Evolutionary conservation across 345 rosid species (phyloP).

Genomic region (Gossypium australe): DNA sequence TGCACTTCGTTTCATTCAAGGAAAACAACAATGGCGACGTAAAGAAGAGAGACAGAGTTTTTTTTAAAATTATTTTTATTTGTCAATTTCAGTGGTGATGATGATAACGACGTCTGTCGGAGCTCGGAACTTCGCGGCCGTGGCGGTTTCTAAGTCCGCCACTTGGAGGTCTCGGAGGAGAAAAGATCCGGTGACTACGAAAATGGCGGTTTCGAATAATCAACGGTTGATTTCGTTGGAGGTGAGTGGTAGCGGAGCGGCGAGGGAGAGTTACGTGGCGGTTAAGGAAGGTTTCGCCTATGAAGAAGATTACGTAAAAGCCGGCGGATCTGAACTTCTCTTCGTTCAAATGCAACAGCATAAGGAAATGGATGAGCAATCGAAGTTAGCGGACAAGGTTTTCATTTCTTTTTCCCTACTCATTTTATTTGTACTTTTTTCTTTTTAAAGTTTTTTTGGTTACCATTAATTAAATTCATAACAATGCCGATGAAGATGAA

Average conservation of each 20-base stretch:
- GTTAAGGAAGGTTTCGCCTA: constrained; percentile 61
- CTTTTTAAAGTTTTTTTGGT: too few species aligned
- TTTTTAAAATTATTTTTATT: background rate
- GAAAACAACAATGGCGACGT: too few species aligned
- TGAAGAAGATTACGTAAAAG: constrained; percentile 76
- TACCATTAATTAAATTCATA: too few species aligned
- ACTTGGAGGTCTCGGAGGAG: constrained; percentile 21
- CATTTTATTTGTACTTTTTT: background rate
- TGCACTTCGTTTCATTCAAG: too few species aligned
- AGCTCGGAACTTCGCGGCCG: constrained; percentile 53
- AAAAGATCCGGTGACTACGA: constrained; percentile 18
- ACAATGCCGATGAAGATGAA: too few species aligned
- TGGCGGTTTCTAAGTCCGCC: constrained; percentile 42
- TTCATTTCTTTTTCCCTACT: background rate
- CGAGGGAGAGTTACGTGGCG: constrained; percentile 62
- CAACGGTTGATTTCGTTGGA: constrained; percentile 26
- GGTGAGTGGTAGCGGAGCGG: constrained; percentile 42
- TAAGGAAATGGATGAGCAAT: constrained; percentile 72
- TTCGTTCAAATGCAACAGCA: constrained; percentile 84
- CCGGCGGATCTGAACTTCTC: constrained; percentile 79
- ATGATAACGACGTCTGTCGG: constrained; percentile 59
- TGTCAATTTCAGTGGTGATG: background rate
- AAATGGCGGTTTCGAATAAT: constrained; percentile 1
- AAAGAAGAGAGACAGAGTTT: too few species aligned
- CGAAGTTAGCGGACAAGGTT: constrained; percentile 81